Evolutionary conservation across 2,329 filamentous ascomycete species (phyloP), one percentile per base, ranked within the genome.

Genomic region (Epichloe festucae): DNA sequence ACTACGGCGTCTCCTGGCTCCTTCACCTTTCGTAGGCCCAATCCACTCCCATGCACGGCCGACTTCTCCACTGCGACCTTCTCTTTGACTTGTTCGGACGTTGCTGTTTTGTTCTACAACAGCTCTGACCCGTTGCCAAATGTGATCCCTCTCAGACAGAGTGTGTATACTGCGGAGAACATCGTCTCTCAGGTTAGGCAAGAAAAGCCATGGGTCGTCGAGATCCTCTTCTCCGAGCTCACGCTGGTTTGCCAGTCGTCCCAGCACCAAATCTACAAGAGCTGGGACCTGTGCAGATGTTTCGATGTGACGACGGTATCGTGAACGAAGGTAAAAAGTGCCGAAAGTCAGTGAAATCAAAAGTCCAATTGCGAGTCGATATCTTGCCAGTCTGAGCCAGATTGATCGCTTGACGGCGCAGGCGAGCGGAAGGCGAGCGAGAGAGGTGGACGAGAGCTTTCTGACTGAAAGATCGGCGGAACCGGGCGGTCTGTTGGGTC

Each of bases 21-120:
- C 67, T 36, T 72, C 71, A 17, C 71, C 73, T 17, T 70, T 66
- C 17, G 74, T 70, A 14, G 79, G 77, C 1, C 81, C 81, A 55
- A 85, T 84, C 81, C 81, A 85, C 62, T 85, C 82, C 81, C 81
- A 85, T 1, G 80, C 81, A 31, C 80, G 72, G 31, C 79, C 79
- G 34, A 85, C 76, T 61, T 85, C 82, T 36, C 81, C 82, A 58
- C 75, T 83, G 50, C 74, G 70, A 46, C 84, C 68, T 77, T 85
- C 71, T 73, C 89, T 70, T 77, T 90, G 68, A 69, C 77, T 73
- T 0, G 78, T 87, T 42, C 93, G 79, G 15, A 98, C 85, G 62
- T 98, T 98, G 54, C 87, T 86, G 66, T 98, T 98, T 67, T 84
- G 83, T 68, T 98, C 93, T 1, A 98, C 90, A 49, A 97, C 85